Evolutionary conservation across 176 grass and related monocot genomes (phyloP).

Genomic region (bread wheat (Triticum aestivum)): DNA sequence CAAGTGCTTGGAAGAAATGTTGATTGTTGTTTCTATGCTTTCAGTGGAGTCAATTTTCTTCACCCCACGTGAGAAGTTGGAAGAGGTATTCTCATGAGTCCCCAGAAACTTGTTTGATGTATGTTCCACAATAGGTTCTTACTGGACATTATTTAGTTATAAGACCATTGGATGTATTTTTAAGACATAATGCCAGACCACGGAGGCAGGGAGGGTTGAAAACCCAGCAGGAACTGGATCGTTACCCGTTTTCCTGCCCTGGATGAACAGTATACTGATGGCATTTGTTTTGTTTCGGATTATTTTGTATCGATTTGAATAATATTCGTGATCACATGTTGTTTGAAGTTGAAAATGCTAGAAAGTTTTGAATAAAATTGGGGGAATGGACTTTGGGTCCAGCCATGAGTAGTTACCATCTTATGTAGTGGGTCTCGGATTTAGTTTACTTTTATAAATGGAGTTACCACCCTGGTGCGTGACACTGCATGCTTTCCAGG

Average conservation of each 20-base stretch:
- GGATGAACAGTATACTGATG: background rate
- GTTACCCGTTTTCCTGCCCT: background rate
- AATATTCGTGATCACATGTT: background rate
- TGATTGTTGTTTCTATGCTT: constrained; percentile 96
- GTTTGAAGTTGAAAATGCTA: background rate
- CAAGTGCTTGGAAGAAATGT: constrained; percentile 98
- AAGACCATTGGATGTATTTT: background rate
- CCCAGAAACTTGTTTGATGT: background rate
- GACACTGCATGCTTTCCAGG: background rate
- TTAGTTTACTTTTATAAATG: background rate
- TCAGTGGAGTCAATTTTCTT: constrained; percentile 98
- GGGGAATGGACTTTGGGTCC: background rate
- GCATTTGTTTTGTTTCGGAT: background rate
- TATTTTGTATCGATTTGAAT: background rate
- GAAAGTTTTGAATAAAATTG: background rate
- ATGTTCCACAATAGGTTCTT: background rate
- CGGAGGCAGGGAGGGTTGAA: background rate
- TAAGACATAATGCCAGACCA: constrained; percentile 2
- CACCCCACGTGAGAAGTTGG: constrained; percentile 75
- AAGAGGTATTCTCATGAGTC: constrained; percentile 66
- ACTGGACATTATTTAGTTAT: background rate
- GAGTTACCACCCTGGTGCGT: background rate
- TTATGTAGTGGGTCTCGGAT: background rate
- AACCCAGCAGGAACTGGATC: background rate
- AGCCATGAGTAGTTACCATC: background rate